Percentiles rank a stretch among this genome's conserved stretches.
Conservation (phyloP, 345 rosid species). For the Limnanthes douglasii region DNA sequence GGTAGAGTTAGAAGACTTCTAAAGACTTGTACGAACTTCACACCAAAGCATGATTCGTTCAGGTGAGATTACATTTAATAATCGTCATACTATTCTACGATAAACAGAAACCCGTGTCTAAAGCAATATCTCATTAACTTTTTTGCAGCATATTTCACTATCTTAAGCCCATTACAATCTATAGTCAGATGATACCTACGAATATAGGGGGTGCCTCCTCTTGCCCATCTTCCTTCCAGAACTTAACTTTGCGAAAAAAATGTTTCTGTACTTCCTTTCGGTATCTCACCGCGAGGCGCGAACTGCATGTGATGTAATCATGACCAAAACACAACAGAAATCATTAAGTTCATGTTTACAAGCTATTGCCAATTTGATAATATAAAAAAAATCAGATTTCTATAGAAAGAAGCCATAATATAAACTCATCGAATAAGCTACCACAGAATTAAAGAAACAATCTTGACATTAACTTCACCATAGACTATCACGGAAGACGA, state of each 20-base stretch:
- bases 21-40: no score
- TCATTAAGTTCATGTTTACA: not conserved
- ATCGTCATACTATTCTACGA: no score
- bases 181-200: slow-evolving; percentile 63
- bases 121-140: no score
- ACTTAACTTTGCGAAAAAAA: slow-evolving; percentile 96
- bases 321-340: not conserved
- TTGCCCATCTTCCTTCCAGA: slow-evolving; percentile 93
- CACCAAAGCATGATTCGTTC: no score
- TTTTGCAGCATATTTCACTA: no score
- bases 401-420: slow-evolving; percentile 4
- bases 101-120: no score
- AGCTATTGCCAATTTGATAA: not conserved
- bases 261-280: slow-evolving; percentile 83
- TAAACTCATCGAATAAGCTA: slow-evolving; percentile 8
- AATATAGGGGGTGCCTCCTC: slow-evolving; percentile 98
- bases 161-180: not conserved
- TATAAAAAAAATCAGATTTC: not conserved
- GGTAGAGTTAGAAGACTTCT: no score
- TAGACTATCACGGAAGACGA: slow-evolving; percentile 95
- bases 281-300: slow-evolving; percentile 83
- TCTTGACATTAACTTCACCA: no score
- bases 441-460: no score
- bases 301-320: slow-evolving; percentile 2
- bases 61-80: no score